phyloP scores from a whole-genome alignment of 768 basidiomycete genomes.

The Boletales sp. region DNA sequence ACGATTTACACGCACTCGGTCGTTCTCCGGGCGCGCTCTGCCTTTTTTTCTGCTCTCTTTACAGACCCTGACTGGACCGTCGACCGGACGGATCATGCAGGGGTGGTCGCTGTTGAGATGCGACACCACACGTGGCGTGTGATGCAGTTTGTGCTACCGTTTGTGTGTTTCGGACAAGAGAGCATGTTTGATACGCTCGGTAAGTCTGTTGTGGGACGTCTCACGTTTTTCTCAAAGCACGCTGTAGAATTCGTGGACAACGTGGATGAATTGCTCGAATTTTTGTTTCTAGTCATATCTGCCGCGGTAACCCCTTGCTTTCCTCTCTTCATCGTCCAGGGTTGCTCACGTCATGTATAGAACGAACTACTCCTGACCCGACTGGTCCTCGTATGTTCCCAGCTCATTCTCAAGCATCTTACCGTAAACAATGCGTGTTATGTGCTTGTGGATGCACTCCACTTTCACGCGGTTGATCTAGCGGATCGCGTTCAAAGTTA shows the following conservation, averaged over 20 bases:
- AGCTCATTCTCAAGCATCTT: conserved; percentile 61
- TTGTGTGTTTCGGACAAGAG: conserved; percentile 71
- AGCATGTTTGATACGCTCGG: conserved; percentile 72
- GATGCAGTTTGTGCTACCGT: conserved; percentile 73
- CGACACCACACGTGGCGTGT: conserved; percentile 67
- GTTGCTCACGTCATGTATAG: conserved; percentile 34
- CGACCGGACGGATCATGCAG: conserved; percentile 51
- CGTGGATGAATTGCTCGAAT: conserved; percentile 76
- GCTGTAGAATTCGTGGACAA: conserved; percentile 55
- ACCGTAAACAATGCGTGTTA: conserved; percentile 75
- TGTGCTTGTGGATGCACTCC: conserved; percentile 76
- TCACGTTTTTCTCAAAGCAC: conserved; percentile 1
- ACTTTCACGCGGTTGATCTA: conserved; percentile 69
- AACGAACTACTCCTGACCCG: conserved; percentile 88
- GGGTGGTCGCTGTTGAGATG: conserved; percentile 63
- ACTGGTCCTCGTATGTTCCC: conserved; percentile 79
- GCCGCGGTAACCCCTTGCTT: conserved; percentile 58
- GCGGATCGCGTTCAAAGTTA: conserved; percentile 72
- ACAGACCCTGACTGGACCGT: conserved; percentile 78
- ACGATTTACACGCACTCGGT: conserved; percentile 66
- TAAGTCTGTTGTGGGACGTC: conserved; percentile 30
- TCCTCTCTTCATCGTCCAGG: not conserved
- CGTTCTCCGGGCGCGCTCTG: conserved; percentile 77
- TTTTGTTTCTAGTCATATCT: conserved; percentile 83
- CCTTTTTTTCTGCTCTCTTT: conserved; percentile 83